Evolutionary conservation across 257 asterid species (phyloP), one percentile per base, ranked within the genome.

Genomic region (Petunia axillaris): DNA sequence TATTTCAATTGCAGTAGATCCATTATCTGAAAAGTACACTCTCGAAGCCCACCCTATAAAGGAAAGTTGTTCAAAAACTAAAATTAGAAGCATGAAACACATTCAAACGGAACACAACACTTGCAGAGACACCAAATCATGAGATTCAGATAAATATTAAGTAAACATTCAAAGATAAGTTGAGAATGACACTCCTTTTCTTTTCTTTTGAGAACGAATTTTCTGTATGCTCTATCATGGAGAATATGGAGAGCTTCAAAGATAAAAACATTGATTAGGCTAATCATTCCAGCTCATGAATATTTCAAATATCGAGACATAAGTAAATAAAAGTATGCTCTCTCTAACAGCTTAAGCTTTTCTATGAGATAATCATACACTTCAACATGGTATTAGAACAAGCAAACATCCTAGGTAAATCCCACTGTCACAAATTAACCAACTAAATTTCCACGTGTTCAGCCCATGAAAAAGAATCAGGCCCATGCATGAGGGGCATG

Each of bases 1-100:
- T 84, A 96, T 92, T 90, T 96, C 99, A 83, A 96, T 87, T 74
- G 99, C 98, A 48, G 99, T 94, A 71, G 98, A 96, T 84, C 99
- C 99, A 82, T 94, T 96, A 84, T 96, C 99, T 43, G 99, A 94
- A 88, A 92, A 96, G 83, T 87, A 96, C 74, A 87, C 92, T 79
- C 99, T 87, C 6, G 98, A 90, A 77, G 99, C 99, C 99, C 99
- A 96, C 76, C 97, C 99, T 95, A 83, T 35, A 54, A 87, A 80
- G 66, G 40, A 54, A 82, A 3, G 48, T 57, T 15, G 37, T 54
- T 48, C 15, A 60, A 75, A 66, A 64, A n/a, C 64, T 39, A 48
- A 76, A 25, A 15, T 80, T 58, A 78, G 77, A 71, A 14, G 50
- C 35, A 50, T 5, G 60, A 35, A 48, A 71, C 8, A 10, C 60